phyloP scores from a whole-genome alignment of 2,329 filamentous ascomycete genomes.

The Drechslera avenae region DNA sequence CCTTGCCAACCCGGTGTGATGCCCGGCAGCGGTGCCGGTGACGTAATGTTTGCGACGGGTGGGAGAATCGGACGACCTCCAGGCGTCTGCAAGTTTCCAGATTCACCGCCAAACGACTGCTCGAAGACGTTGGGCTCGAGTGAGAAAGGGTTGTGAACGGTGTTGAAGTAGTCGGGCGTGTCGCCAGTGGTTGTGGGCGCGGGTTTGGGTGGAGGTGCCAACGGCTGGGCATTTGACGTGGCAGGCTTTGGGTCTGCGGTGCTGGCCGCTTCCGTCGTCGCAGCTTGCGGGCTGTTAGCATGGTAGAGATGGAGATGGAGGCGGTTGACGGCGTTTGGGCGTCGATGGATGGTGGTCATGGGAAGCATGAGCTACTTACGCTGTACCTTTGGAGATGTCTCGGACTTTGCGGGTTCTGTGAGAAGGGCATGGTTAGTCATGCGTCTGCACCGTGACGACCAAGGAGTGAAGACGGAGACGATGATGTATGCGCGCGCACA shows the following conservation, averaged over 20 bases:
- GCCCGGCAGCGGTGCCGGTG: conserved; percentile 78
- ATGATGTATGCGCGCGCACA: conserved; percentile 20
- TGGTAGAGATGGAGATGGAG: conserved; percentile 6
- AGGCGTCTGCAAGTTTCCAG: conserved; percentile 70
- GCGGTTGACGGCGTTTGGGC: conserved; percentile 1
- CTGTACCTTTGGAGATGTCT: conserved; percentile 29
- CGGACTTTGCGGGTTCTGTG: conserved; percentile 35
- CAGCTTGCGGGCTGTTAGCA: conserved; percentile 28
- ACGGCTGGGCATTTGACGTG: conserved; percentile 53
- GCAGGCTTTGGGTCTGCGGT: conserved; percentile 38
- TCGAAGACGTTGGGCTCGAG: conserved; percentile 97
- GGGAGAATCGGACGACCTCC: conserved; percentile 76
- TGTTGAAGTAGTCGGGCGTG: conserved; percentile 59
- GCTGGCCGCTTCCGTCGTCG: conserved; percentile 26
- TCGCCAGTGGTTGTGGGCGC: conserved; percentile 49
- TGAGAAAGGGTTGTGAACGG: conserved; percentile 61
- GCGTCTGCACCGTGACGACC: conserved; percentile 12
- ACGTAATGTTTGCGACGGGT: conserved; percentile 87
- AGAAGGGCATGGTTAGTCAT: conserved; percentile 27
- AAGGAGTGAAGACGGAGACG: conserved; percentile 12
- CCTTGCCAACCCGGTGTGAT: conserved; percentile 84
- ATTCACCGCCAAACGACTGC: conserved; percentile 74
- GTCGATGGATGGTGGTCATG: not conserved
- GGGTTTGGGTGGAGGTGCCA: conserved; percentile 59
- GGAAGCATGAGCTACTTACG: conserved; percentile 26